Base-by-base conservation (phyloP, 2,329 filamentous ascomycete species). In the Pyrenophora seminiperda region DNA sequence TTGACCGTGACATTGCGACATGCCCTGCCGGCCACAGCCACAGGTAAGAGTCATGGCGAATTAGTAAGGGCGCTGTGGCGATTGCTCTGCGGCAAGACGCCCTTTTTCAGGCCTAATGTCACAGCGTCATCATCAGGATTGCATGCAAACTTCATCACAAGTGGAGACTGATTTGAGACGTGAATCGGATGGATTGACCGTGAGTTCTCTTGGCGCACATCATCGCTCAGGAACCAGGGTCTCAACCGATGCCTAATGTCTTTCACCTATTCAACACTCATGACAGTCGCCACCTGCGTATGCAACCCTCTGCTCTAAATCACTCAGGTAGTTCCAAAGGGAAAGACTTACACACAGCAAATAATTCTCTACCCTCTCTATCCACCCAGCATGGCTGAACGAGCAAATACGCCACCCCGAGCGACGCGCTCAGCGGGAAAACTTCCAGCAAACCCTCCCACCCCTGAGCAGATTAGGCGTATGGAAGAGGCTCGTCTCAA, bases 401-500 rank as follows among this genome's bases (percentile, higher is more conserved):
- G 77, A 33, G 77, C 77, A 9, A 72, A 74, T 39, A 82, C 81
- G 61, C 79, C 82, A 57, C 76, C 77, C 57, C 74, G 56, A 59
- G 73, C 52, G 65, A 73, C 57, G 46, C 65, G 65, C 58, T 68
- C 65, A 47, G 54, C 75, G 18, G 75, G 73, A 38, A 70, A 71
- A 39, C 67, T 76, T 27, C 73, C 78, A 27, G 67, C 72, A 31
- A 73, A 76, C 18, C 79, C 81, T 30, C 75, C 83, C 27, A 86
- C 83, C 2, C 82, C 83, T 7, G 83, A 86, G 62, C 83, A 85
- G 67, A 78, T 84, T 39, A 78, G 82, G 41, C 78, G 77, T 58
- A 83, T 84, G 70, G 93, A 97, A 83, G 86, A 93, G 72, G 92
- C 87, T 63, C 85, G 93, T 15, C 82, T 97, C 22, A 89, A 86